Evolutionary conservation across 371 early-diverging fungal species (phyloP).

Genomic region (Syncephalastrum contaminatum): DNA sequence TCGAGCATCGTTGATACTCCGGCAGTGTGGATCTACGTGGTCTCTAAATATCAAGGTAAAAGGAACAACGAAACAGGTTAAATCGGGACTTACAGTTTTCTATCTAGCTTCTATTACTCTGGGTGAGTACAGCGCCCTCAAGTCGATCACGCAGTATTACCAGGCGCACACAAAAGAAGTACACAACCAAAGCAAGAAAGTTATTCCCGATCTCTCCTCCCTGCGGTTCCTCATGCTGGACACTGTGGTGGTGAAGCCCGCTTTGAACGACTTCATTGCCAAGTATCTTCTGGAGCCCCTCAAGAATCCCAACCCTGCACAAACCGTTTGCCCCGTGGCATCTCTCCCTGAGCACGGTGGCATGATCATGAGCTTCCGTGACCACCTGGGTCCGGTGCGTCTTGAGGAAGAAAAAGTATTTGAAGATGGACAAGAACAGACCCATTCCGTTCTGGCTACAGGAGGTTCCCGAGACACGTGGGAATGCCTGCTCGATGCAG

Average conservation of each 20-base stretch:
- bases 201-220: conserved; percentile 56
- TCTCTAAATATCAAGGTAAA: conserved; percentile 59
- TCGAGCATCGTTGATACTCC: conserved; percentile 64
- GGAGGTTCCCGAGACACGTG: conserved; percentile 53
- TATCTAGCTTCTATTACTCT: conserved; percentile 65
- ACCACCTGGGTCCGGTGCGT: conserved; percentile 38
- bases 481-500: conserved; percentile 57
- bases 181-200: conserved; percentile 56
- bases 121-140: conserved; percentile 69
- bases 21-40: conserved; percentile 67
- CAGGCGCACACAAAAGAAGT: conserved; percentile 53
- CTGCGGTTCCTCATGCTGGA: conserved; percentile 75
- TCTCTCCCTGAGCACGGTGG: conserved; percentile 78
- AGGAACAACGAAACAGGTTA: neutral
- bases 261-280: conserved; percentile 61
- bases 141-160: conserved; percentile 52
- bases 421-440: conserved; percentile 11
- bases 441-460: conserved; percentile 32
- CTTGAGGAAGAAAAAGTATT: conserved; percentile 27
- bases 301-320: conserved; percentile 49
- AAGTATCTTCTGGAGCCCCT: conserved; percentile 61
- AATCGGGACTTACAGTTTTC: neutral
- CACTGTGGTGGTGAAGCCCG: conserved; percentile 59
- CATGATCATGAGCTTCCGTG: conserved; percentile 63
- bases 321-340: conserved; percentile 66